These are phyloP conservation scores for Magnolia sinica DNA, from an alignment of 164 flowering plant genomes.

Conservation along the genomic window DNA sequence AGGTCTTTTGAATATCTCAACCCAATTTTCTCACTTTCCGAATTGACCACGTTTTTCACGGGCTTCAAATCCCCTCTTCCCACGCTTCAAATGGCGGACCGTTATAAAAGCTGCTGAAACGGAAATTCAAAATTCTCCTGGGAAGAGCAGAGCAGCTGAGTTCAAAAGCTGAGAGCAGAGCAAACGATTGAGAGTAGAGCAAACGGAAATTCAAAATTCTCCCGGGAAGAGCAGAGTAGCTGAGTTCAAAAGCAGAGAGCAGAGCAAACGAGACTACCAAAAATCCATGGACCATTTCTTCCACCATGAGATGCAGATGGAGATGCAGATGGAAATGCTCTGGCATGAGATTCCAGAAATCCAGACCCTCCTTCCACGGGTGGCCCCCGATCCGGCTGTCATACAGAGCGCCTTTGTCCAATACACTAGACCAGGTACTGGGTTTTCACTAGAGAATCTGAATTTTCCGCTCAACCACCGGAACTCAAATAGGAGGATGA, in stretches of 20 bases:
- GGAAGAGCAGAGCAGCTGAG: background rate
- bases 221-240: background rate
- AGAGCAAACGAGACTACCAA: background rate
- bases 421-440: background rate
- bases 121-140: background rate
- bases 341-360: slow-evolving; percentile 3
- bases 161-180: background rate
- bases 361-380: background rate
- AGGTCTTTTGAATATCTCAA: too few species aligned
- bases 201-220: background rate
- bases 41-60: slow-evolving; percentile 10
- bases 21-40: too few species aligned
- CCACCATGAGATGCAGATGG: background rate
- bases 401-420: background rate
- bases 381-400: background rate
- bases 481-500: slow-evolving; percentile 9
- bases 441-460: background rate
- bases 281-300: background rate
- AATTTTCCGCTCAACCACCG: background rate
- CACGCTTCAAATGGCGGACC: background rate
- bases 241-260: background rate
- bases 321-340: background rate
- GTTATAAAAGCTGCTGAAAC: background rate
- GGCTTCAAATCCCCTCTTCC: background rate
- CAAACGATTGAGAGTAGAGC: background rate